Evolutionary conservation across 805 yeast species (phyloP).

Genomic region (Nakazawaea siamensis): DNA sequence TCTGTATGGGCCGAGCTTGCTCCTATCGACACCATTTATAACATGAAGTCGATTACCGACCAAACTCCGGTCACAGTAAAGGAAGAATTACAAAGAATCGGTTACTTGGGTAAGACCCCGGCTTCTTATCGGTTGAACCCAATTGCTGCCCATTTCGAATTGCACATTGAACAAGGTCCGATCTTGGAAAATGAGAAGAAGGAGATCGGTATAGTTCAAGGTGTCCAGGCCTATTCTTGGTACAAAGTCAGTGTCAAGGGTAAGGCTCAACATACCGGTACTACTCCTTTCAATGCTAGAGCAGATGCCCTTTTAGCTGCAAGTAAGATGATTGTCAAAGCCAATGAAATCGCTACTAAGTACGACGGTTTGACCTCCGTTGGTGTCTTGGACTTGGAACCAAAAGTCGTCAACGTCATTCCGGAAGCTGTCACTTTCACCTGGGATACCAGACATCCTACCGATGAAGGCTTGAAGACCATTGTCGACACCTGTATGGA

Average conservation of each 20-base stretch:
- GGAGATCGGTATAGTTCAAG: slow-evolving; percentile 57
- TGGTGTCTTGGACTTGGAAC: slow-evolving; percentile 48
- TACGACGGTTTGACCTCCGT: slow-evolving; percentile 49
- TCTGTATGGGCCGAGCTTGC: slow-evolving; percentile 57
- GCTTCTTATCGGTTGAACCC: slow-evolving; percentile 45
- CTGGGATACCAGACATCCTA: slow-evolving; percentile 50
- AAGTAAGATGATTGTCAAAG: slow-evolving; percentile 45
- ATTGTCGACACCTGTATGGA: slow-evolving; percentile 31
- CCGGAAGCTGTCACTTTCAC: slow-evolving; percentile 55
- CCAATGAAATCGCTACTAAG: slow-evolving; percentile 45
- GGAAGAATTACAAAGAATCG: slow-evolving; percentile 51
- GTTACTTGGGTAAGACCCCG: slow-evolving; percentile 45
- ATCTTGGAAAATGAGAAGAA: slow-evolving; percentile 47
- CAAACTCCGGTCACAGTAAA: slow-evolving; percentile 37
- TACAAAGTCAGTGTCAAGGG: slow-evolving; percentile 48
- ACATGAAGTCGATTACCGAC: slow-evolving; percentile 47
- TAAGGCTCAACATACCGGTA: slow-evolving; percentile 65
- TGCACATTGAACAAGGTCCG: slow-evolving; percentile 77
- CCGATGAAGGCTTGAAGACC: slow-evolving; percentile 30
- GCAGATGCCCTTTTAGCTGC: slow-evolving; percentile 56
- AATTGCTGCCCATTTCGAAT: slow-evolving; percentile 61
- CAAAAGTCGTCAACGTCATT: slow-evolving; percentile 60
- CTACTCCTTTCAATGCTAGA: slow-evolving; percentile 57
- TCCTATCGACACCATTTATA: slow-evolving; percentile 39
- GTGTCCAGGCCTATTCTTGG: slow-evolving; percentile 66